phyloP scores from a whole-genome alignment of 352 stramenopile genomes.

The Ophiocytium majus region DNA sequence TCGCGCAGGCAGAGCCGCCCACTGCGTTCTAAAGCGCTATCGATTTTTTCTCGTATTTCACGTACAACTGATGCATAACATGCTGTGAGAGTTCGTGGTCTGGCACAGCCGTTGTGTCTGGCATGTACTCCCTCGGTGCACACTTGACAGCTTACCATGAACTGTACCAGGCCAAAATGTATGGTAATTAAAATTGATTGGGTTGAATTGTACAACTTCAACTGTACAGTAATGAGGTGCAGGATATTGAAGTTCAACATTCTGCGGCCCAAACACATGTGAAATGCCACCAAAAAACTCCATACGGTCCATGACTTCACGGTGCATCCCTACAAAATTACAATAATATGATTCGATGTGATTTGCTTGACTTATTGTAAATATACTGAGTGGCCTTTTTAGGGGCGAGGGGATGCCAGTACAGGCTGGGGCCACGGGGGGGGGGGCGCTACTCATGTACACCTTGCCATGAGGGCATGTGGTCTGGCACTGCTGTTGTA shows the following conservation, averaged over 20 bases:
- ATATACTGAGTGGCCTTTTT: conserved; percentile 38
- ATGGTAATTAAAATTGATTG: neutral
- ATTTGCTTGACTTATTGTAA: conserved; percentile 23
- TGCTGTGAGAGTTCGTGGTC: neutral
- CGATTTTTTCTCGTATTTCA: no score
- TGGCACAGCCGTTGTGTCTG: no score
- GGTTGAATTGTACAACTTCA: neutral
- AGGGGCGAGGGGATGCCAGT: conserved; percentile 21
- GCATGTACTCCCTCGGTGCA: no score
- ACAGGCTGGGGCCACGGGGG: no score
- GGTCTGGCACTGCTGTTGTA: no score
- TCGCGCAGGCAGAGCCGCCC: no score
- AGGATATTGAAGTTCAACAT: neutral
- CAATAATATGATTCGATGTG: neutral
- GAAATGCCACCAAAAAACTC: neutral
- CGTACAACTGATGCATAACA: neutral
- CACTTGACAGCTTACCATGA: neutral
- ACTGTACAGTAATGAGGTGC: no score
- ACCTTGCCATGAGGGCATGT: no score
- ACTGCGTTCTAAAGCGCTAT: no score
- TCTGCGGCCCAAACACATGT: neutral
- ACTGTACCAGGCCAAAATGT: no score
- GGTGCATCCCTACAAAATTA: neutral
- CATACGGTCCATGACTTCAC: neutral
- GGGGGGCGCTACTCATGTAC: no score